A percentile compares a stretch with the other conserved stretches of the same genome.
phyloP scores from a whole-genome alignment of 805 yeast genomes.

The Pichia rugopelliculosa region DNA sequence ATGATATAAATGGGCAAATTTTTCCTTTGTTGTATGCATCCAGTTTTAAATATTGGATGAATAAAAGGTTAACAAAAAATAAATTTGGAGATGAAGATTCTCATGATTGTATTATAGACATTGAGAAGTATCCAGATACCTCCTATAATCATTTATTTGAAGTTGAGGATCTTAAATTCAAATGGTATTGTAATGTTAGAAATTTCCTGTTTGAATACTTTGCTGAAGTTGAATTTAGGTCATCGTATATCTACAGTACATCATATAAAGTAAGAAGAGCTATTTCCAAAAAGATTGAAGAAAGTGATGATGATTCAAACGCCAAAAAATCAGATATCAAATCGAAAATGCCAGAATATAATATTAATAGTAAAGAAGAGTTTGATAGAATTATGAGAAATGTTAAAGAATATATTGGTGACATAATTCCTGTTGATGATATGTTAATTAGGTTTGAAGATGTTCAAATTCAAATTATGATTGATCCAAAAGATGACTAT shows the following conservation, averaged over 20 bases:
- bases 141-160: slow-evolving; percentile 61
- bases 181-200: slow-evolving; percentile 70
- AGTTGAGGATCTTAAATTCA: slow-evolving; percentile 63
- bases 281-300: slow-evolving; percentile 6
- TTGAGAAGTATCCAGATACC: slow-evolving; percentile 19
- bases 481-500: slow-evolving; percentile 44
- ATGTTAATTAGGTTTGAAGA: slow-evolving; percentile 61
- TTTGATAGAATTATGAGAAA: slow-evolving; percentile 48
- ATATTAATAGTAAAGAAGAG: slow-evolving; percentile 16
- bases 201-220: slow-evolving; percentile 56
- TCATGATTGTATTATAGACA: slow-evolving; percentile 58
- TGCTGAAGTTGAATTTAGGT: slow-evolving; percentile 38
- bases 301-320: background rate
- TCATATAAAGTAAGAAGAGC: slow-evolving; percentile 24
- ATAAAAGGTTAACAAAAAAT: slow-evolving; percentile 28
- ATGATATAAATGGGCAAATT: slow-evolving; percentile 37
- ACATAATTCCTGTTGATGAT: slow-evolving; percentile 39
- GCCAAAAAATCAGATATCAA: background rate
- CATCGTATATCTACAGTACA: slow-evolving; percentile 34
- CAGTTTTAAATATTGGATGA: slow-evolving; percentile 60
- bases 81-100: slow-evolving; percentile 45
- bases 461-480: slow-evolving; percentile 74
- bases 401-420: slow-evolving; percentile 28
- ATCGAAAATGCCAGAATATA: background rate
- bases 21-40: slow-evolving; percentile 65